Evolutionary conservation across 345 rosid genomes (phyloP), one percentile per base, ranked within the genome.

Genomic region (Adansonia digitata): DNA sequence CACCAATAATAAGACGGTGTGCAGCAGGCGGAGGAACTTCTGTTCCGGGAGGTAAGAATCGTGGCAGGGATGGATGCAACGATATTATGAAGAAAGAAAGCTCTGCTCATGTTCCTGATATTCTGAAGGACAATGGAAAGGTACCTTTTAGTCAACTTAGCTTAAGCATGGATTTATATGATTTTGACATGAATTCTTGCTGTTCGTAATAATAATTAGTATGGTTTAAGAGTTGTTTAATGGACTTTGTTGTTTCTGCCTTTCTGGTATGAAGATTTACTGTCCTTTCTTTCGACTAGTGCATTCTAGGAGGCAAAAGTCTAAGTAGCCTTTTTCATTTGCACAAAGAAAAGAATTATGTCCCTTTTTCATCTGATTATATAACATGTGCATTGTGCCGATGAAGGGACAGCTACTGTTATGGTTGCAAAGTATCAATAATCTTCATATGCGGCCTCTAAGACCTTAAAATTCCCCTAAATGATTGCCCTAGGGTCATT

Each of bases 1-100:
- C 90, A 29, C 91, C 95, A 20, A 71, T 75, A n/a, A 51, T 88
- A 77, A 83, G 73, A 20, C 81, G 75, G 64, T 83, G 90, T 75
- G 78, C 74, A 8, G 69, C 78, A 68, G 43, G 76, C 56, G 40
- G 70, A 60, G 80, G 60, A 80, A 73, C 71, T 75, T 81, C 84
- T 45, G 75, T 51, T 13, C 5, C 3, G 37, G 75, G 71, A 59
- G 63, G 66, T 71, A 87, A 71, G 74, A 73, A 70, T 51, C 61
- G 74, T 11, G 46, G 40, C 60, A 52, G 35, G 43, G 64, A 53
- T 22, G 57, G 80, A 56, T 45, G 61, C 27, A 43, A 66, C 59
- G 60, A 63, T 31, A 7, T 57, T 61, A 74, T 77, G 74, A 85
- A 78, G 80, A 90, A 87, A 87, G 87, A 87, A 74, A 42, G 15